These are phyloP conservation scores for Flammula alnicola DNA, from an alignment of 1,284 basidiomycete genomes.

Conservation along the genomic window DNA sequence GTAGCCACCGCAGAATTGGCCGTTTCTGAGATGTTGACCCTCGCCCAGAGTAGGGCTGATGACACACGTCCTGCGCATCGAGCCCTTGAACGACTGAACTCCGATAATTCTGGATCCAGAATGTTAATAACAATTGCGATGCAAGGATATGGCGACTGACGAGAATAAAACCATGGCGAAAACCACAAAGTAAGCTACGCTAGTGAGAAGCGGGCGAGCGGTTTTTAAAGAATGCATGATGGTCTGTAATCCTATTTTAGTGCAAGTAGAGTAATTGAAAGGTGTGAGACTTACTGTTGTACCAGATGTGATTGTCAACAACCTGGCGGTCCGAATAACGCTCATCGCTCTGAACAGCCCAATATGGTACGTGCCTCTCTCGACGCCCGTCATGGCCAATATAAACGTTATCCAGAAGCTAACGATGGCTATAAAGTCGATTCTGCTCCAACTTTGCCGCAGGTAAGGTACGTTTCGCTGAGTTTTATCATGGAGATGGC, in stretches of 20 bases:
- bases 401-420: constrained; percentile 84
- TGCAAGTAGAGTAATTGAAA: background rate
- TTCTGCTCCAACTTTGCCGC: constrained; percentile 92
- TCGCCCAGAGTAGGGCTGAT: constrained; percentile 58
- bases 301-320: constrained; percentile 90
- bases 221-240: constrained; percentile 94
- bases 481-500: constrained; percentile 56
- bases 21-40: constrained; percentile 45
- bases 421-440: constrained; percentile 86
- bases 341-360: constrained; percentile 91
- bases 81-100: constrained; percentile 89
- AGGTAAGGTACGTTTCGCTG: constrained; percentile 81
- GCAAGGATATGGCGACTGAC: constrained; percentile 44
- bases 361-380: constrained; percentile 73
- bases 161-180: constrained; percentile 93
- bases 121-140: constrained; percentile 6
- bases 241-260: constrained; percentile 53
- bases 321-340: constrained; percentile 82
- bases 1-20: constrained; percentile 80
- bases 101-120: constrained; percentile 75
- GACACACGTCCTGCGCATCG: constrained; percentile 70
- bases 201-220: constrained; percentile 86
- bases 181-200: constrained; percentile 89
- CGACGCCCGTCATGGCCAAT: constrained; percentile 69
- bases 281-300: constrained; percentile 68